A percentile compares a stretch with the other conserved stretches of the same genome.
phyloP scores from a whole-genome alignment of 495 filamentous ascomycete genomes.

The Annulohypoxylon maeteangense region DNA sequence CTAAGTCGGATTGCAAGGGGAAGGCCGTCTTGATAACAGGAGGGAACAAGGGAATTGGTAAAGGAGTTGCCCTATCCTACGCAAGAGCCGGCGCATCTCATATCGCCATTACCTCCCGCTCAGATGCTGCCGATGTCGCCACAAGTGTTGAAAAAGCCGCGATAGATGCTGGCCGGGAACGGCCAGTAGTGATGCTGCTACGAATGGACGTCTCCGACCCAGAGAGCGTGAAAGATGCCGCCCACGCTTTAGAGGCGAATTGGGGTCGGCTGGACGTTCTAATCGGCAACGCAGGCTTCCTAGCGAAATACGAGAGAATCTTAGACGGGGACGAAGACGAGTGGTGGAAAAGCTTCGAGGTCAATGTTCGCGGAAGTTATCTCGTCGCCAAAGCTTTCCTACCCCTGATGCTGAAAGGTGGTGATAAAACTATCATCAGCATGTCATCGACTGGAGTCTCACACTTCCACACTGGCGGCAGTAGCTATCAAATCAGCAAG shows the following conservation, averaged over 20 bases:
- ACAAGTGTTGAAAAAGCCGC: conserved; percentile 53
- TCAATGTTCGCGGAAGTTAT: conserved; percentile 56
- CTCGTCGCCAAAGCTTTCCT: conserved; percentile 50
- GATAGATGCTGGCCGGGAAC: conserved; percentile 42
- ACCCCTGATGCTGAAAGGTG: conserved; percentile 57
- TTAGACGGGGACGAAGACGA: conserved; percentile 53
- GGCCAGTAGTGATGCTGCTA: conserved; percentile 51
- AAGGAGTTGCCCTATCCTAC: conserved; percentile 54
- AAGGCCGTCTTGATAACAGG: conserved; percentile 59
- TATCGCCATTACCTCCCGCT: conserved; percentile 52
- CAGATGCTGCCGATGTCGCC: conserved; percentile 43
- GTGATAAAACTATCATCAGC: conserved; percentile 61
- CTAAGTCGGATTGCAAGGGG: conserved; percentile 44
- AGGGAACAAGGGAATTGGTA: conserved; percentile 59
- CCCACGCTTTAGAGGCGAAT: conserved; percentile 21
- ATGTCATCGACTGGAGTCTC: conserved; percentile 56
- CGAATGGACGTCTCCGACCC: conserved; percentile 56
- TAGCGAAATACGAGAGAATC: conserved; percentile 48
- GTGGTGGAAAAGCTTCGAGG: conserved; percentile 58
- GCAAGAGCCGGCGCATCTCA: conserved; percentile 53
- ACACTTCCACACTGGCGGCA: conserved; percentile 43
- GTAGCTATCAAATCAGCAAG: conserved; percentile 59
- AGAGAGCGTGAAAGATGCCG: conserved; percentile 47
- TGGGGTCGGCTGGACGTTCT: conserved; percentile 59
- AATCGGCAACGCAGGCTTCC: conserved; percentile 62